These are phyloP conservation scores for Micromonas pusilla DNA, from an alignment of 139 green algal genomes.

Conservation along the genomic window DNA sequence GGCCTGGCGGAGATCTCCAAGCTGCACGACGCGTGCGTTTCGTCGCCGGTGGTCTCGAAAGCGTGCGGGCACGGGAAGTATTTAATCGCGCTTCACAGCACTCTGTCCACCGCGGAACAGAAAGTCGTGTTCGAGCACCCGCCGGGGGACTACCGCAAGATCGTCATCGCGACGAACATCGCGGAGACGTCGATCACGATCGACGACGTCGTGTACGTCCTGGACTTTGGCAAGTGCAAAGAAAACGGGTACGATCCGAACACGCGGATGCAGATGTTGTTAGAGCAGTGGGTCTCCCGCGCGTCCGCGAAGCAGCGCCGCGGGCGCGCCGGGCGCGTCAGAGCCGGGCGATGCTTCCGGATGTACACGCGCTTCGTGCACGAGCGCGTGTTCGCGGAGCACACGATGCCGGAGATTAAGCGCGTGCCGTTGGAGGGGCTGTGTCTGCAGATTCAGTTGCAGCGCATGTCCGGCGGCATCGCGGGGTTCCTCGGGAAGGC, in stretches of 20 bases:
- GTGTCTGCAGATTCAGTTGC: conserved; percentile 48
- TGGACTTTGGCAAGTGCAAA: conserved; percentile 67
- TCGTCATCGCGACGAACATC: conserved; percentile 82
- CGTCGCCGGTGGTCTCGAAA: not conserved
- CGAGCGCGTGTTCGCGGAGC: conserved; percentile 23
- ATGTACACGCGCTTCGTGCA: conserved; percentile 59
- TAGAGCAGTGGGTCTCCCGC: conserved; percentile 31
- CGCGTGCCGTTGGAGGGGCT: conserved; percentile 44
- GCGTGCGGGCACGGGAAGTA: conserved; percentile 19
- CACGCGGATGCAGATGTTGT: conserved; percentile 28
- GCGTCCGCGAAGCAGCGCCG: conserved; percentile 63
- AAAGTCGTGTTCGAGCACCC: conserved; percentile 25
- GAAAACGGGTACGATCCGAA: conserved; percentile 36
- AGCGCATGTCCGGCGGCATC: conserved; percentile 26
- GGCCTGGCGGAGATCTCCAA: conserved; percentile 36
- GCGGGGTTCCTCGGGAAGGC: conserved; percentile 28
- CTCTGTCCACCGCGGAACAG: conserved; percentile 29
- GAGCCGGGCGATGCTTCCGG: conserved; percentile 62
- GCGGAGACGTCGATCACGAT: conserved; percentile 95
- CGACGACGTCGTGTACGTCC: conserved; percentile 87
- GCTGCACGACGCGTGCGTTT: conserved; percentile 21
- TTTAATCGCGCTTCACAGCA: conserved; percentile 30
- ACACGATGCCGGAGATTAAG: conserved; percentile 38
- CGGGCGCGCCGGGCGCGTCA: conserved; percentile 70
- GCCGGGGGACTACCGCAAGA: conserved; percentile 27